phyloP scores from a whole-genome alignment of 176 grass and related monocot species.

The Metroxylon sagu region DNA sequence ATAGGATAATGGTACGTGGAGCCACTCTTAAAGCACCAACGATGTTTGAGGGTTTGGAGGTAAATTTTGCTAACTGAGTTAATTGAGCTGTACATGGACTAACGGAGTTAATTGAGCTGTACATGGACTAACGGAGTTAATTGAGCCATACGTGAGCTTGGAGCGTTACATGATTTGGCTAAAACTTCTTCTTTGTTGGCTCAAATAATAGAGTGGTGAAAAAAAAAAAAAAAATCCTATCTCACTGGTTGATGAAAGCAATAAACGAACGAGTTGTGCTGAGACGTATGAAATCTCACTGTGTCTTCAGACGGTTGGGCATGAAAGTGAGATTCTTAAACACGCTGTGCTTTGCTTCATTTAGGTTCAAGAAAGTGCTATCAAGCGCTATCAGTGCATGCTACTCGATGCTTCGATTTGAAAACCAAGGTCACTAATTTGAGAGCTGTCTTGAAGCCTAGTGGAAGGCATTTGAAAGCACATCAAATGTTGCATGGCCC shows the following conservation, averaged over 20 bases:
- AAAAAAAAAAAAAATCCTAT: too few relatives aligned
- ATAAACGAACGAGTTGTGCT: slow-evolving; percentile 80
- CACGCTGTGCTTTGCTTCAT: slow-evolving; percentile 40
- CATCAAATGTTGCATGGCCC: background rate
- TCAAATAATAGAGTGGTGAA: background rate
- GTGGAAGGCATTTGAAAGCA: background rate
- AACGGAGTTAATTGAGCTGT: too few relatives aligned
- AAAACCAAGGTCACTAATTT: slow-evolving; percentile 58
- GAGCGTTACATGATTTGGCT: too few relatives aligned
- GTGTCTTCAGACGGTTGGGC: slow-evolving; percentile 30
- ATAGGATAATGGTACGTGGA: too few relatives aligned
- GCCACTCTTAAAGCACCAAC: too few relatives aligned
- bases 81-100: too few relatives aligned
- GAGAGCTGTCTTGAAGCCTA: slow-evolving; percentile 26
- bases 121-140: too few relatives aligned
- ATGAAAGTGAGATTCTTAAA: slow-evolving; percentile 49
- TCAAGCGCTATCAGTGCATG: slow-evolving; percentile 55
- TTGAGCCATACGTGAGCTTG: too few relatives aligned
- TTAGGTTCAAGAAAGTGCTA: too few relatives aligned
- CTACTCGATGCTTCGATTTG: slow-evolving; percentile 65
- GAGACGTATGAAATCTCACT: slow-evolving; percentile 41
- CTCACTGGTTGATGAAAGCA: slow-evolving; percentile 49
- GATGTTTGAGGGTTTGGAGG: too few relatives aligned
- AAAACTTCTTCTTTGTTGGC: background rate
- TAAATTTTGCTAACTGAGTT: too few relatives aligned